Base-by-base conservation (phyloP, 2,329 filamentous ascomycete species). In the Aspergillus texensis region DNA sequence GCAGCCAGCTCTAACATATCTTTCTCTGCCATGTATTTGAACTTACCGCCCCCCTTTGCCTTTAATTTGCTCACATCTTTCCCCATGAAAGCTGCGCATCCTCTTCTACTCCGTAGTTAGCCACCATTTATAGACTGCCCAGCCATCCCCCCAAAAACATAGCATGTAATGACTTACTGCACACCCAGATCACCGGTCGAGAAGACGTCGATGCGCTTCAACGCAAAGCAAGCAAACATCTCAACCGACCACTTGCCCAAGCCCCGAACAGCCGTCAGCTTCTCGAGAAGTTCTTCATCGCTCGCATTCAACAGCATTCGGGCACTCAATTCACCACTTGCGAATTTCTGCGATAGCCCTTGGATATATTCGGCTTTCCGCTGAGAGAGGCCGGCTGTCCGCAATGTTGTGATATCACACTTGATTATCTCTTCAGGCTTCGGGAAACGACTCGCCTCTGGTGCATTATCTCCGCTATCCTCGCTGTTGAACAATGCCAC, bases 201-300 rank as follows among this genome's bases (percentile, higher is more conserved):
- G 76, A 98, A 97, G 26, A 99, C 92, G 79, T 99, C 94, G 84
- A 93, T 90, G 14, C 94, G 85, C 84, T 97, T 98, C 46, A 99
- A 82, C n/a, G 88, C 91, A 78, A 99, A 98, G 78, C 91, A 93
- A 57, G 94, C 92, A 82, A 99, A 99, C 95, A 99, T 98, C 82
- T 97, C 94, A 16, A 96, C 93, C 55, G 90, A 94, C 95, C 95
- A 98, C 60, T 85, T 85, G 0, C 95, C 95, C 57, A 98, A 80
- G 0, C 95, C 95, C 11, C 94, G 85, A 6, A 99, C 93, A 1
- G 93, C 91, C 55, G 91, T 92, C 55, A 99, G 83, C 75, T 86
- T 90, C 77, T 91, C 87, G 67, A 97, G 83, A 9, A 99, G 85
- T 69, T 96, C 91, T 57, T 96, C 94, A 75, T 99, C 95, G 6